Conservation (phyloP, 768 basidiomycete genomes). For the Russula virescens region DNA sequence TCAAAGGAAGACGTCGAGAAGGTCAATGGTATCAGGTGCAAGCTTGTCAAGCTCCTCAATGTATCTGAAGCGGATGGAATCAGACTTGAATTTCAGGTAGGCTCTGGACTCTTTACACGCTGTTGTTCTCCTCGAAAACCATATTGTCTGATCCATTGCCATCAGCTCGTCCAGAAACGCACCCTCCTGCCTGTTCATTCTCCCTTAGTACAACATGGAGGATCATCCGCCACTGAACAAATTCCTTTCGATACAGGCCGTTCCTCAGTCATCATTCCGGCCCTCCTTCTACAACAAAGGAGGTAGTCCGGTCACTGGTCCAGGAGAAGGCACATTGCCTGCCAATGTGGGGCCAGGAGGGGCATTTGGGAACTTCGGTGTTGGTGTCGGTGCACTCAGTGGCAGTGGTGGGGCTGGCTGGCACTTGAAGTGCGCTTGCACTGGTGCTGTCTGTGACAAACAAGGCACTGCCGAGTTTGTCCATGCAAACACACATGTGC, state of each 20-base stretch:
- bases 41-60: conserved; percentile 75
- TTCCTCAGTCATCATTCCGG: conserved; percentile 62
- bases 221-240: conserved; percentile 77
- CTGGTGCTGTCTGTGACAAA: not conserved
- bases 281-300: conserved; percentile 50
- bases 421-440: conserved; percentile 6
- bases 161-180: too few relatives aligned
- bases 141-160: not conserved
- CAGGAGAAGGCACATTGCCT: conserved; percentile 27
- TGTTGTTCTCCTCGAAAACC: not conserved
- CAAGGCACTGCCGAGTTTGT: too few relatives aligned
- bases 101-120: not conserved
- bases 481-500: not conserved
- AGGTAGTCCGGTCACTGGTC: conserved; percentile 29
- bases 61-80: conserved; percentile 79
- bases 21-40: conserved; percentile 79
- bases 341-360: conserved; percentile 32
- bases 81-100: conserved; percentile 86
- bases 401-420: not conserved
- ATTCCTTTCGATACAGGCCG: conserved; percentile 71
- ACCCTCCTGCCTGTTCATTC: not conserved
- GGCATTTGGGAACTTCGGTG: conserved; percentile 43
- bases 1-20: conserved; percentile 80
- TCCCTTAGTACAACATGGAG: conserved; percentile 72
- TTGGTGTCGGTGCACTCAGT: conserved; percentile 30